These are phyloP conservation scores for Wickerhamiella lipophila DNA, from an alignment of 805 yeast genomes.

Conservation along the genomic window DNA sequence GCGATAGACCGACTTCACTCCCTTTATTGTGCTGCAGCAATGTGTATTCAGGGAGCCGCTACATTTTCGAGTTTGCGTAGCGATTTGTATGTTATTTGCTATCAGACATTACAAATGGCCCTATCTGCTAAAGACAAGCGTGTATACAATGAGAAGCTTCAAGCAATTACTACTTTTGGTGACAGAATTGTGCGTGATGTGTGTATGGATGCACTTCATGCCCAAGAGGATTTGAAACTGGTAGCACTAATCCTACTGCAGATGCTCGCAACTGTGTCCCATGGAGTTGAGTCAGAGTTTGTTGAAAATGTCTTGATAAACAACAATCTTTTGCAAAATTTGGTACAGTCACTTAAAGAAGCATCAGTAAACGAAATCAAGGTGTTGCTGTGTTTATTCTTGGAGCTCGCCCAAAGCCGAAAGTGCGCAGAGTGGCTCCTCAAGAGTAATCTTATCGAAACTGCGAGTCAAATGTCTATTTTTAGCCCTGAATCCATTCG, in stretches of 20 bases:
- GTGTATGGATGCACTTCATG: slow-evolving; percentile 65
- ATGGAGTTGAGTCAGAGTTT: slow-evolving; percentile 39
- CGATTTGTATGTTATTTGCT: slow-evolving; percentile 63
- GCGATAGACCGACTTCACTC: slow-evolving; percentile 43
- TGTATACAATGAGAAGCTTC: slow-evolving; percentile 35
- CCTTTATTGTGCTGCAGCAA: slow-evolving; percentile 58
- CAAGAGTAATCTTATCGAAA: slow-evolving; percentile 58
- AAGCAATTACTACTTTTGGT: slow-evolving; percentile 42
- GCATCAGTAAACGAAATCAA: slow-evolving; percentile 41
- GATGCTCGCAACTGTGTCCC: slow-evolving; percentile 44
- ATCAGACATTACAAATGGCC: slow-evolving; percentile 47
- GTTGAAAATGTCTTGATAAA: slow-evolving; percentile 49
- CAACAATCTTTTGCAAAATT: slow-evolving; percentile 50
- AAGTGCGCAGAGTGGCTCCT: slow-evolving; percentile 65
- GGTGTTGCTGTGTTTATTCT: slow-evolving; percentile 52
- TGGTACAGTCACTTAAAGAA: slow-evolving; percentile 48
- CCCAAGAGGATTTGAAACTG: slow-evolving; percentile 64
- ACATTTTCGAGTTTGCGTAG: slow-evolving; percentile 59
- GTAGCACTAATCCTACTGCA: slow-evolving; percentile 69
- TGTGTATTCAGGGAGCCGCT: slow-evolving; percentile 58
- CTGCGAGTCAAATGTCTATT: slow-evolving; percentile 44
- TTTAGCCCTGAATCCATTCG: slow-evolving; percentile 65
- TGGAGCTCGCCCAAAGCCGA: slow-evolving; percentile 63
- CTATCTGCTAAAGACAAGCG: slow-evolving; percentile 20
- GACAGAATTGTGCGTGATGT: slow-evolving; percentile 54